Conservation (phyloP, 2,329 filamentous ascomycete species). For the Paraphaeosphaeria sporulosa region DNA sequence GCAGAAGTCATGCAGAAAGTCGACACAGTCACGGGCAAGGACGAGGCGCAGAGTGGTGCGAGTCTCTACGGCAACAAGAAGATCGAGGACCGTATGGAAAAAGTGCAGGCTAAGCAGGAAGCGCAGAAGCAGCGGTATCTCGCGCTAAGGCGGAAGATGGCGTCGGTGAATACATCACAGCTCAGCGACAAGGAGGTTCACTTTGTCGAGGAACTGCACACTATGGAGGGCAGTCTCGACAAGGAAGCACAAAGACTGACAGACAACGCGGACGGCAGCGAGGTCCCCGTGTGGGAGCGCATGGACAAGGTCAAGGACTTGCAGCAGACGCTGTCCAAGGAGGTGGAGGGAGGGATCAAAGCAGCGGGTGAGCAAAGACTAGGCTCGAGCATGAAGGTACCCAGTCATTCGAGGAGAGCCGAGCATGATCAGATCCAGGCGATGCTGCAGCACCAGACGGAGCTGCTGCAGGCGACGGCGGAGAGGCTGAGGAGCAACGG, state of each 20-base stretch:
- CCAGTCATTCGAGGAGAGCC: slow-evolving; percentile 41
- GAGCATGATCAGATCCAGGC: slow-evolving; percentile 45
- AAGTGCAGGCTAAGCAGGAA: slow-evolving; percentile 64
- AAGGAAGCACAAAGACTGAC: slow-evolving; percentile 35
- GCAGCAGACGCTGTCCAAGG: slow-evolving; percentile 58
- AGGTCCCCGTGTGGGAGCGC: slow-evolving; percentile 58
- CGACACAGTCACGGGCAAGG: slow-evolving; percentile 69
- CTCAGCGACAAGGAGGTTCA: slow-evolving; percentile 69
- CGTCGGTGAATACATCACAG: slow-evolving; percentile 59
- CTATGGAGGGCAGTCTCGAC: slow-evolving; percentile 51
- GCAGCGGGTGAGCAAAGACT: slow-evolving; percentile 24
- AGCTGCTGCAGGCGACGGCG: slow-evolving; percentile 43
- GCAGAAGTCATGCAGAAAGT: slow-evolving; percentile 71
- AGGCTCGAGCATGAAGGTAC: slow-evolving; percentile 35
- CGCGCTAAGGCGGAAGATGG: slow-evolving; percentile 60
- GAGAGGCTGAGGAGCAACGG: slow-evolving; percentile 39
- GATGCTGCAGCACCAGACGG: slow-evolving; percentile 42
- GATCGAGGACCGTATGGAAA: slow-evolving; percentile 66
- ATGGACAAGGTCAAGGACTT: slow-evolving; percentile 65
- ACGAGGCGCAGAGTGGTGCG: slow-evolving; percentile 58
- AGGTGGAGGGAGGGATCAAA: slow-evolving; percentile 31
- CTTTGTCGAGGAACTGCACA: slow-evolving; percentile 65
- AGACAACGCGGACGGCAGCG: slow-evolving; percentile 40
- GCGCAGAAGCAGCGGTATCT: slow-evolving; percentile 68
- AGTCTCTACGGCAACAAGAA: slow-evolving; percentile 60